Evolutionary conservation across 257 asterid species (phyloP).

Genomic region (Mitragyna speciosa): DNA sequence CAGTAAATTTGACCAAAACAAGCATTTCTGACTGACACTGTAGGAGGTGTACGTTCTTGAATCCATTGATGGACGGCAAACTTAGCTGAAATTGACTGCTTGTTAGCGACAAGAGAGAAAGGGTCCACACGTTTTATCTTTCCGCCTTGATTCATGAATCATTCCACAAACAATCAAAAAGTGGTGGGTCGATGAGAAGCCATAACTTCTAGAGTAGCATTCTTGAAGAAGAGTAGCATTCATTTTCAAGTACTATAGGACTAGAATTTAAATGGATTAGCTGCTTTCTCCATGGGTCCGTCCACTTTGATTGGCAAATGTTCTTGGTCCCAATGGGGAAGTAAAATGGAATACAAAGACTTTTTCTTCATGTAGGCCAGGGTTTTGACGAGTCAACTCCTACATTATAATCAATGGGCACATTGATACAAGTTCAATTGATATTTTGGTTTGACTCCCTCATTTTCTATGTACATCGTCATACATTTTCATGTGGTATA

Average conservation of each 20-base stretch:
- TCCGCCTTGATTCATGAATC: not conserved
- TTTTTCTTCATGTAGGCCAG: not conserved
- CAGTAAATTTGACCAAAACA: no score
- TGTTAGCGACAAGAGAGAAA: not conserved
- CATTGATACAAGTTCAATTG: not conserved
- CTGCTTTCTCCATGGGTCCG: not conserved
- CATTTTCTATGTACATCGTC: not conserved
- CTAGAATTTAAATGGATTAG: not conserved
- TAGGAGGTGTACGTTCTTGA: no score
- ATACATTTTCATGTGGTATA: not conserved
- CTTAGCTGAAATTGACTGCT: not conserved
- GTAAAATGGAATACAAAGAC: constrained; percentile 16
- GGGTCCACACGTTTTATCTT: constrained; percentile 23
- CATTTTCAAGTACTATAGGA: not conserved
- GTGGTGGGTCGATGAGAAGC: not conserved
- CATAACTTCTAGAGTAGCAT: not conserved
- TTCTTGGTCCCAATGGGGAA: not conserved
- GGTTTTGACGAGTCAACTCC: not conserved
- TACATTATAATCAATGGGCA: not conserved
- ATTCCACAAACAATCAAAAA: not conserved
- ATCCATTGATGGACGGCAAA: not conserved
- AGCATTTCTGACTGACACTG: not conserved
- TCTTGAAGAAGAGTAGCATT: not conserved
- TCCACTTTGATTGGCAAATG: not conserved
- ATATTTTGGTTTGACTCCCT: not conserved